Base-by-base conservation (phyloP, 768 basidiomycete species). In the Sporobolomyces roseus region DNA sequence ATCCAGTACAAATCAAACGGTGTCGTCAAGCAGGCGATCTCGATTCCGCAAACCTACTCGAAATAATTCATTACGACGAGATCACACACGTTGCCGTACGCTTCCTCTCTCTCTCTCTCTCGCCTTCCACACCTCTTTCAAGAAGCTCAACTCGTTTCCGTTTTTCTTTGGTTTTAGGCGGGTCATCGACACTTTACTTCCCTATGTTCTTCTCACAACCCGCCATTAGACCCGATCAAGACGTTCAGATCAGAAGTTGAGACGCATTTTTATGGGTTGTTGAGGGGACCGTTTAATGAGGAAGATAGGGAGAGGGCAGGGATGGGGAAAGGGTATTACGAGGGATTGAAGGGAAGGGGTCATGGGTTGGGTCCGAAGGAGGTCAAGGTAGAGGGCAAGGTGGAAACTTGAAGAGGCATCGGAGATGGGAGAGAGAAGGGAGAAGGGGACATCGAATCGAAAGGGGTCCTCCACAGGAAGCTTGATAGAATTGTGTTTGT, bases 271-370 rank as follows among this genome's bases (percentile, higher is more conserved):
- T 80, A 83, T 43, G 89, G 90, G 0, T 85, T 85, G 55, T 80
- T 89, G 30, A 87, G 86, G 75, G 89, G 89, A 0, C 89, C 89
- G n/a, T 92, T 91, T 78, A 91, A 91, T 79, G 83, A 83, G 2
- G 84, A 83, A 46, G 89, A 87, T 71, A 79, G 90, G 56, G 84
- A 85, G 76, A 85, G 82, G 77, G 90, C 89, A 1, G 89, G 90
- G 14, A 77, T 92, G 81, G 85, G 83, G 8, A 80, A 77, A 41
- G 86, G 84, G 32, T 92, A 87, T 76, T 92, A 91, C 76, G 85
- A 87, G 76, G 82, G 85, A 68, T 77, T 92, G 70, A 82, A 78
- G 51, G 90, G 89, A 4, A 85, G 87, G 77, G 74, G 74, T 4
- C 10, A 45, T 21, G 50, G 25, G 2, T 19, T 29, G 13, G 55